Conservation (phyloP, 2,329 filamentous ascomycete genomes). For the Nigrospora sphaerica region DNA sequence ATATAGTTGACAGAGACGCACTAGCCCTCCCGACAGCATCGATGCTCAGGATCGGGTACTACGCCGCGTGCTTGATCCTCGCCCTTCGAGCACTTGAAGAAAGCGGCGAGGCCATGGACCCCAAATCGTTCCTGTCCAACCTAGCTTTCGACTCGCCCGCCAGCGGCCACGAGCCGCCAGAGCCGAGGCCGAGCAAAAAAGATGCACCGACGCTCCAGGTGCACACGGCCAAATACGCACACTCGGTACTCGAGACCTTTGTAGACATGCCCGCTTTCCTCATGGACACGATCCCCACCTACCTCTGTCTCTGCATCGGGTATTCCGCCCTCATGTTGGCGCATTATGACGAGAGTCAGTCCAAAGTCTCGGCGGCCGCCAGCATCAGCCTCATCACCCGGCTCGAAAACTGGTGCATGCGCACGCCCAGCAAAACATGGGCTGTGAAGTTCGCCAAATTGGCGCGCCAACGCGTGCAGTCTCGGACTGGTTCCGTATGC, state of each 20-base stretch:
- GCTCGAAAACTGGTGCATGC: slow-evolving; percentile 19
- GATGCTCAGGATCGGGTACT: slow-evolving; percentile 24
- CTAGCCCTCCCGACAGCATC: slow-evolving; percentile 24
- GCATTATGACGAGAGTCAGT: slow-evolving; percentile 21
- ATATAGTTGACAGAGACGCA: background rate
- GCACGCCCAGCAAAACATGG: slow-evolving; percentile 22
- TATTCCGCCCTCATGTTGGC: slow-evolving; percentile 25
- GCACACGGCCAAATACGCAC: slow-evolving; percentile 20
- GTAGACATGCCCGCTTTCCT: slow-evolving; percentile 22
- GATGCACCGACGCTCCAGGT: slow-evolving; percentile 12
- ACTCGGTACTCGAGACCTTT: slow-evolving; percentile 21
- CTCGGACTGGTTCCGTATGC: slow-evolving; percentile 7
- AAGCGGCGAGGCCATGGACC: slow-evolving; percentile 18
- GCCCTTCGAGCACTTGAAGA: slow-evolving; percentile 21
- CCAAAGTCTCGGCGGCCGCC: slow-evolving; percentile 17
- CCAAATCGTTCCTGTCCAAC: slow-evolving; percentile 18
- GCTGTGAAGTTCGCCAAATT: slow-evolving; percentile 20
- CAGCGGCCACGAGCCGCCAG: slow-evolving; percentile 4
- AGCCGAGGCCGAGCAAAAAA: slow-evolving; percentile 2
- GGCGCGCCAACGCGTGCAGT: slow-evolving; percentile 19
- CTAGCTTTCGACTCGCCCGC: slow-evolving; percentile 4
- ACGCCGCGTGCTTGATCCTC: slow-evolving; percentile 24
- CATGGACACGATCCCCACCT: slow-evolving; percentile 20
- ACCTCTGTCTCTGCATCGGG: slow-evolving; percentile 21
- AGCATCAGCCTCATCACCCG: slow-evolving; percentile 19